Base-by-base conservation (phyloP, 164 flowering plant genomes). In the Annona cherimola region DNA sequence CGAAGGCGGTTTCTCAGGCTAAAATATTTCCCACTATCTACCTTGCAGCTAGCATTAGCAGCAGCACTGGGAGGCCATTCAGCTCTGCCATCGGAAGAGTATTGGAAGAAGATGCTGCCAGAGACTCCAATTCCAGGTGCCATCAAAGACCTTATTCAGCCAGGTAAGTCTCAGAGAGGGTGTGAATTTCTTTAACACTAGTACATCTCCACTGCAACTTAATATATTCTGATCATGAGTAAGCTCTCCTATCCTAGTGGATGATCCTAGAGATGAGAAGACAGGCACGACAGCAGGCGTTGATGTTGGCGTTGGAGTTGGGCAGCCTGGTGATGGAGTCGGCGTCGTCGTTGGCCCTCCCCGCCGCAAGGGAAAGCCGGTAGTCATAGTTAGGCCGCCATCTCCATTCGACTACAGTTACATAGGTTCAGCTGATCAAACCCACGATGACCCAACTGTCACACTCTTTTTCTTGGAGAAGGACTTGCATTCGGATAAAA, bases 91-190 rank as follows among this genome's bases (percentile, higher is more conserved):
- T 73, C 85, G 39, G 80, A 75, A 66, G 63, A 61, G 46, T 83
- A 83, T 69, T 83, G 85, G 85, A 61, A 80, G 35, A 74, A 74
- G 14, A 61, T 70, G 77, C 55, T 83, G 67, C 83, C 83, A 6
- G 71, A 80, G 63, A 76, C 83, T 66, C 77, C 78, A 1, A 80
- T 83, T 79, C 85, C 85, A 2, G 68, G 75, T 73, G 63, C 78
- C 7, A 62, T 82, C 50, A 71, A 26, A 39, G 73, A 76, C 44
- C 79, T 76, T 45, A 71, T 80, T 66, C 41, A 14, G 6, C 72
- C 80, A 42, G 79, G 81, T 54, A 16, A 50, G 57, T 50, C 57
- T 50, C 14, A 11, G 14, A 26, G 35, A 26, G 35, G 35, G 35
- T 26, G 35, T 26, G 35, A 26, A 26, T 26, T 26, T 26, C 35